A percentile compares a stretch with the other conserved stretches of the same genome.
These are phyloP conservation scores for Leishmania guyanensis DNA, from an alignment of 208 protist species.

Conservation along the genomic window DNA sequence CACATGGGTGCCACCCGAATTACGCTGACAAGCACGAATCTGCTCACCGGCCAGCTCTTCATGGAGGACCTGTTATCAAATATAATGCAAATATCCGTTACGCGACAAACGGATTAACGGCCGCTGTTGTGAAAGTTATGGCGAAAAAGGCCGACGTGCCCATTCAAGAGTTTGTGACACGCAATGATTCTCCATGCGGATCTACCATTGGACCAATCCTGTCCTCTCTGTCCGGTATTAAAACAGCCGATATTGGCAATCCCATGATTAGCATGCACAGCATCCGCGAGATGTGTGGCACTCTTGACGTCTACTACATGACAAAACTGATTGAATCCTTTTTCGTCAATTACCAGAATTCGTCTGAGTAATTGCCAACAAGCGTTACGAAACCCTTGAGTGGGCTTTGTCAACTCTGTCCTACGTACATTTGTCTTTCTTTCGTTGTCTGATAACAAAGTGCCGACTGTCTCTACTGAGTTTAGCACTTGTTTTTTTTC, in stretches of 20 bases:
- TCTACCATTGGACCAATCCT: constrained; percentile 98
- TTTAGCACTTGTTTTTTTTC: not conserved
- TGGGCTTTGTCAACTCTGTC: not conserved
- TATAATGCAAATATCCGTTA: constrained; percentile 97
- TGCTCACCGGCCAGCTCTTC: constrained; percentile 89
- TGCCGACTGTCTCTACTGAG: not conserved
- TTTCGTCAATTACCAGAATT: constrained; percentile 50
- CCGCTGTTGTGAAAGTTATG: constrained; percentile 84
- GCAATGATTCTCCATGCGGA: constrained; percentile 97
- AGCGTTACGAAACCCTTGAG: not conserved
- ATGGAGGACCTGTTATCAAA: constrained; percentile 96
- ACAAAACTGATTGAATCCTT: constrained; percentile 89
- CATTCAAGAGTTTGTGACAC: constrained; percentile 94
- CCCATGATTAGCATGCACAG: constrained; percentile 97
- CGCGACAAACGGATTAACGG: constrained; percentile 91
- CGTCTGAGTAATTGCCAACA: not conserved
- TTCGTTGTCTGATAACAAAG: not conserved
- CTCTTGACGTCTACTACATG: constrained; percentile 85
- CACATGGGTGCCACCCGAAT: constrained; percentile 97
- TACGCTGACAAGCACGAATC: constrained; percentile 95
- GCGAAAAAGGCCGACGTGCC: constrained; percentile 72
- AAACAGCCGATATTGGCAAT: constrained; percentile 96
- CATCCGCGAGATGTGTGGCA: constrained; percentile 96
- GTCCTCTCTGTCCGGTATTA: constrained; percentile 90
- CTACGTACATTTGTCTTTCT: not conserved